A percentile compares a stretch with the other conserved stretches of the same genome.
These are phyloP conservation scores for Colletotrichum gigasporum DNA, from an alignment of 2,329 filamentous ascomycete genomes.

Conservation along the genomic window DNA sequence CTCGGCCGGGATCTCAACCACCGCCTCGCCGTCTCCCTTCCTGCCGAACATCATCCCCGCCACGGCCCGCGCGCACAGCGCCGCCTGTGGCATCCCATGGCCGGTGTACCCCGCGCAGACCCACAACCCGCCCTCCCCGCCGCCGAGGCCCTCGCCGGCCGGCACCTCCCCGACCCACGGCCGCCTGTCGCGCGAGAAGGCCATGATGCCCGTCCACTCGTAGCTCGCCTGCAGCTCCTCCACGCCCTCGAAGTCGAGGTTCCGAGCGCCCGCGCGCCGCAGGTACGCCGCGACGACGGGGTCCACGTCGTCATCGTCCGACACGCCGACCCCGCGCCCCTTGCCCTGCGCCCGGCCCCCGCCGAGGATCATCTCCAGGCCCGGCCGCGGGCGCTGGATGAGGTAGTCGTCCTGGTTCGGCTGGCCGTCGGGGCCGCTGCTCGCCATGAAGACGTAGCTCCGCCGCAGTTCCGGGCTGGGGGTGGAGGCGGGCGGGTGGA, in stretches of 20 bases:
- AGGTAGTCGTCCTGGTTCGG: slow-evolving; percentile 75
- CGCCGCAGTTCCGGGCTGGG: slow-evolving; percentile 62
- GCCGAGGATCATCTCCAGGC: slow-evolving; percentile 74
- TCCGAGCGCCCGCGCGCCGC: slow-evolving; percentile 51
- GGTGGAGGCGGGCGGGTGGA: slow-evolving; percentile 49
- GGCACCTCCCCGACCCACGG: slow-evolving; percentile 80
- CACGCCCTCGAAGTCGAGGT: slow-evolving; percentile 50
- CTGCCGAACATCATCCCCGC: slow-evolving; percentile 66
- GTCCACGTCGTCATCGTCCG: slow-evolving; percentile 68
- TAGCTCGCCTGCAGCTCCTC: slow-evolving; percentile 61
- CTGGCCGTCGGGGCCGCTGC: slow-evolving; percentile 24
- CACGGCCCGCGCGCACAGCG: slow-evolving; percentile 71
- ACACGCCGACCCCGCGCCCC: slow-evolving; percentile 64
- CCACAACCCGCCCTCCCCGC: slow-evolving; percentile 67
- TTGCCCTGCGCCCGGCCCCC: slow-evolving; percentile 70
- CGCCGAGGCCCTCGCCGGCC: slow-evolving; percentile 48
- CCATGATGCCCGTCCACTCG: slow-evolving; percentile 87
- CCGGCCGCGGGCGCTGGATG: slow-evolving; percentile 69
- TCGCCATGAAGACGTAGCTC: slow-evolving; percentile 70
- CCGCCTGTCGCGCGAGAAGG: slow-evolving; percentile 71
- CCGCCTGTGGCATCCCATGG: slow-evolving; percentile 81
- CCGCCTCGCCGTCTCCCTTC: slow-evolving; percentile 39
- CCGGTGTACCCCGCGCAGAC: slow-evolving; percentile 75
- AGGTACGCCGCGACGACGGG: slow-evolving; percentile 65
- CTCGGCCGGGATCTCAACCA: slow-evolving; percentile 54